Conservation (phyloP, 1,284 basidiomycete genomes). For the Polyporus tsugae region DNA sequence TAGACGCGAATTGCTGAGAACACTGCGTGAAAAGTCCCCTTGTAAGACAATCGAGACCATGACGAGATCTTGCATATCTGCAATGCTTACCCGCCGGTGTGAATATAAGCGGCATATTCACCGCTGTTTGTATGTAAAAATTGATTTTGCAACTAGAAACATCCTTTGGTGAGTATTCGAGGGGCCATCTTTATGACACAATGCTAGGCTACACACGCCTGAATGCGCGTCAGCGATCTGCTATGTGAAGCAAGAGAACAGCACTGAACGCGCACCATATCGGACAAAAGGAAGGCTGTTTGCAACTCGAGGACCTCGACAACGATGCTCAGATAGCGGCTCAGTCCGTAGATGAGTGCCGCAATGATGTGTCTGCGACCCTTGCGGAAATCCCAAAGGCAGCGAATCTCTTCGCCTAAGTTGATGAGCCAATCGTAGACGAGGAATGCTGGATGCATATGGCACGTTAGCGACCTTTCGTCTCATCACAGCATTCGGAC, state of each 20-base stretch:
- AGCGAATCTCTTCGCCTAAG: neutral
- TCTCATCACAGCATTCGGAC: neutral
- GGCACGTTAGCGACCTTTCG: too few species aligned
- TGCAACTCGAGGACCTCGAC: neutral
- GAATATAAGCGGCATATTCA: neutral
- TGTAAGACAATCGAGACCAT: neutral
- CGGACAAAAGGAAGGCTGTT: neutral
- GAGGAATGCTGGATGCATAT: neutral
- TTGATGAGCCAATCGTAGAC: neutral
- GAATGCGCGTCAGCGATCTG: neutral
- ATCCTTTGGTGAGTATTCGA: neutral
- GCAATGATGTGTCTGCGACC: neutral
- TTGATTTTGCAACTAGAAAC: neutral
- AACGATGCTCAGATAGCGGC: neutral
- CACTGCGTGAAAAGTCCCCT: neutral
- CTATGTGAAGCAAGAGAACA: neutral
- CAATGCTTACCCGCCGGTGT: neutral
- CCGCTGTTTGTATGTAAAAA: neutral
- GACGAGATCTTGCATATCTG: neutral
- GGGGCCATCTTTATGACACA: neutral
- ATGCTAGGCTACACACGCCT: neutral
- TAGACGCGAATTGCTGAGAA: neutral
- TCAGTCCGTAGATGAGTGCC: neutral
- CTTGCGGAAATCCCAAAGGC: neutral
- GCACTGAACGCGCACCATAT: neutral